Conservation (phyloP, 169 alveolate species). For the Plasmodium berghei region DNA sequence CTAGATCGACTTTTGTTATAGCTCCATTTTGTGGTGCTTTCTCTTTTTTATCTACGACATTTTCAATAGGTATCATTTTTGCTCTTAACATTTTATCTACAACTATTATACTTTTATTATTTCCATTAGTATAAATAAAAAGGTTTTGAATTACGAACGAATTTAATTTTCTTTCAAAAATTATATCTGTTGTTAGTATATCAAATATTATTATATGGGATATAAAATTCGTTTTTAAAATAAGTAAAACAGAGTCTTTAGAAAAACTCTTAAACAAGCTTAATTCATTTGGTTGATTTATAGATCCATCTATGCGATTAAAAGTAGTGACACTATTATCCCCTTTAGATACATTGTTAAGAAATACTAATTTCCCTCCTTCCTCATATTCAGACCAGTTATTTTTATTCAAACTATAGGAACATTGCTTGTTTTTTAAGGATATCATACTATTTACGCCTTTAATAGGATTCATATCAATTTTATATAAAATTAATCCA, state of each 20-base stretch:
- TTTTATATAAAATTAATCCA: slow-evolving; percentile 64
- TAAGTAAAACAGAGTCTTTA: slow-evolving; percentile 39
- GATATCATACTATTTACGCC: slow-evolving; percentile 2
- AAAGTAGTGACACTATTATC: not conserved
- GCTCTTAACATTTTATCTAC: slow-evolving; percentile 33
- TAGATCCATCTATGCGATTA: slow-evolving; percentile 3
- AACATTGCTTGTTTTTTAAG: slow-evolving; percentile 7
- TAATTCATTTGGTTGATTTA: not conserved
- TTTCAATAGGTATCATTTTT: slow-evolving; percentile 13
- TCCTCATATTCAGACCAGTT: slow-evolving; percentile 68
- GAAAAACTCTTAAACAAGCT: slow-evolving; percentile 57
- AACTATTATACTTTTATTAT: slow-evolving; percentile 10
- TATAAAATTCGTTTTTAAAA: slow-evolving; percentile 27
- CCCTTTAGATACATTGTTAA: not conserved
- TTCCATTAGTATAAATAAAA: slow-evolving; percentile 23
- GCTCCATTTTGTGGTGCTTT: not conserved
- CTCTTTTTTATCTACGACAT: not conserved
- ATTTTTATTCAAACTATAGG: slow-evolving; percentile 18
- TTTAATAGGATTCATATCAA: slow-evolving; percentile 56
- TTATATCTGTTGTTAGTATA: slow-evolving; percentile 34
- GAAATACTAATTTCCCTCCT: slow-evolving; percentile 34
- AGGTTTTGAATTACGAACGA: slow-evolving; percentile 41
- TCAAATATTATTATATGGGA: slow-evolving; percentile 57
- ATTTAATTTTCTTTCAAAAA: slow-evolving; percentile 54
- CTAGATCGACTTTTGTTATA: not conserved